Percentiles rank a stretch among this genome's conserved stretches.
These are phyloP conservation scores for Ceratocystis albifundus DNA, from an alignment of 2,329 filamentous ascomycete species.

Conservation along the genomic window DNA sequence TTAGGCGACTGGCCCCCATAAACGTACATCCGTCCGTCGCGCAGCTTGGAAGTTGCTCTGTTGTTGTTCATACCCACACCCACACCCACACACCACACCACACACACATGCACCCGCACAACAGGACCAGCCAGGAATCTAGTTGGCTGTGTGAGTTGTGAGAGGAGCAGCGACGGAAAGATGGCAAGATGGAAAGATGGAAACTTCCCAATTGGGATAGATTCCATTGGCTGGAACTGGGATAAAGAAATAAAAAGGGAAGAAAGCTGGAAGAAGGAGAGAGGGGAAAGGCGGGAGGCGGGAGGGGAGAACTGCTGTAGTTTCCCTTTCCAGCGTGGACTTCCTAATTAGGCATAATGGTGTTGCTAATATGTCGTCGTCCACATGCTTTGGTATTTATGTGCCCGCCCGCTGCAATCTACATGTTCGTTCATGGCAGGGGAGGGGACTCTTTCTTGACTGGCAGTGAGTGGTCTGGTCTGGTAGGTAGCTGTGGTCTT, in stretches of 20 bases:
- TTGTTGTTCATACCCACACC: background rate
- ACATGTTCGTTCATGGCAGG: background rate
- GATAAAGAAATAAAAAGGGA: background rate
- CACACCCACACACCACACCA: too few species aligned
- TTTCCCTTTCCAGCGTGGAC: background rate
- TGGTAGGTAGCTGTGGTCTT: too few species aligned
- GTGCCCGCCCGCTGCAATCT: too few species aligned
- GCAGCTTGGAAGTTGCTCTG: background rate
- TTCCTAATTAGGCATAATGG: slow-evolving; percentile 1
- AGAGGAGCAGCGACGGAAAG: too few species aligned
- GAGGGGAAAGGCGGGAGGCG: too few species aligned
- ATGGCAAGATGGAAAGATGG: background rate
- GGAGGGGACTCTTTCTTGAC: too few species aligned
- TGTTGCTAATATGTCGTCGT: background rate
- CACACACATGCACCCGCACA: background rate
- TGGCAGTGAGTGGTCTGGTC: too few species aligned
- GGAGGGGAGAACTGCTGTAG: background rate
- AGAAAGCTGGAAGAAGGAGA: background rate
- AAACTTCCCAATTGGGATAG: slow-evolving; percentile 2
- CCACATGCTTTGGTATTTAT: background rate
- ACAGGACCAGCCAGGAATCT: background rate
- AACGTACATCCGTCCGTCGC: too few species aligned
- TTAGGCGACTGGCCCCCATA: background rate
- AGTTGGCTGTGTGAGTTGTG: too few species aligned
- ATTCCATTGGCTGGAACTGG: background rate